Conservation (phyloP, 345 rosid genomes). For the Zanthoxylum bungeanum region DNA sequence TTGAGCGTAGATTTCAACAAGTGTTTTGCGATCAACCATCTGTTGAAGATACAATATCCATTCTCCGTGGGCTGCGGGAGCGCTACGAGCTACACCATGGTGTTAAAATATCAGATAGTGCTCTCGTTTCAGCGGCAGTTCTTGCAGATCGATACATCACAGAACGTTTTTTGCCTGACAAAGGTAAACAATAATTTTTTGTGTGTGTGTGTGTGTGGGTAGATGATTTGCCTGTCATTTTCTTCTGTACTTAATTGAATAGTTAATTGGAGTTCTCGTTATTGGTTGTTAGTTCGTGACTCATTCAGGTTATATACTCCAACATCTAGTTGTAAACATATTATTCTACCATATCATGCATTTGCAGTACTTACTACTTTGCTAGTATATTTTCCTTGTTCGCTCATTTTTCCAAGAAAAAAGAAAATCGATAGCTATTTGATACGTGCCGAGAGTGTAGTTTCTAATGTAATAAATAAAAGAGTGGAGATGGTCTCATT, state of each 20-base stretch:
- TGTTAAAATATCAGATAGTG: conserved; percentile 83
- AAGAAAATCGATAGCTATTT: background rate
- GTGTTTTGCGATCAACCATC: conserved; percentile 90
- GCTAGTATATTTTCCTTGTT: background rate
- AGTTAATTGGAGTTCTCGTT: background rate
- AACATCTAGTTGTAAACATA: background rate
- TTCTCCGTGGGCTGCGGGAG: conserved; percentile 86
- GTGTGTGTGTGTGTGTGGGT: too few relatives aligned
- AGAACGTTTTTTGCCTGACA: conserved; percentile 88
- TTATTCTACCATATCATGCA: background rate
- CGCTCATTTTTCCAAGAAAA: background rate
- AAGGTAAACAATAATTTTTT: conserved; percentile 51
- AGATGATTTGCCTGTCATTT: too few relatives aligned
- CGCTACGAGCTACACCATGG: conserved; percentile 92
- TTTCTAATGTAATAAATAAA: background rate
- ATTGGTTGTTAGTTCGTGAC: background rate
- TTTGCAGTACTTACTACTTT: background rate
- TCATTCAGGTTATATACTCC: background rate
- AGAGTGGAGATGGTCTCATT: background rate
- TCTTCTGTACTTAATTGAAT: background rate
- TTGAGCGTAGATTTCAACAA: conserved; percentile 93
- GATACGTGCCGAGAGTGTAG: background rate
- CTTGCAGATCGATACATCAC: conserved; percentile 88
- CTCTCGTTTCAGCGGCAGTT: conserved; percentile 89
- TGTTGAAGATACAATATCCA: conserved; percentile 90